Percentiles rank a stretch among this genome's conserved stretches.
phyloP scores from a whole-genome alignment of 1,139 yeast species.

The Geotrichum reessii region DNA sequence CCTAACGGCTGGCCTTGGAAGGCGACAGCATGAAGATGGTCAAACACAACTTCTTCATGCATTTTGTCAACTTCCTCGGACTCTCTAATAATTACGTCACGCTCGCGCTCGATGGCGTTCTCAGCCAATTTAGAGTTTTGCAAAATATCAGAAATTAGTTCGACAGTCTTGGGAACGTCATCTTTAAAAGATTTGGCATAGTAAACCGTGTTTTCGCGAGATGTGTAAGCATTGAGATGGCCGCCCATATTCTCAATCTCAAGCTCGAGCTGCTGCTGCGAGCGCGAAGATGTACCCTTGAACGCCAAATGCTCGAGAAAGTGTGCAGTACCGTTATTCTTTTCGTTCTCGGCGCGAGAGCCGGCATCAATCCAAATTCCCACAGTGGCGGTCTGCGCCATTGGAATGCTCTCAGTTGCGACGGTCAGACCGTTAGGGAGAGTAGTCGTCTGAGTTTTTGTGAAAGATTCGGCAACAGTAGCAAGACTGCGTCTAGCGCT shows the following conservation, averaged over 20 bases:
- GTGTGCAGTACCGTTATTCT: slow-evolving; percentile 92
- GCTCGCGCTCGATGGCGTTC: slow-evolving; percentile 85
- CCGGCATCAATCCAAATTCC: slow-evolving; percentile 99
- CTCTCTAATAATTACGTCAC: slow-evolving; percentile 93
- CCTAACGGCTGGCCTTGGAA: slow-evolving; percentile 90
- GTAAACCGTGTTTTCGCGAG: slow-evolving; percentile 94
- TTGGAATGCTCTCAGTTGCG: slow-evolving; percentile 84
- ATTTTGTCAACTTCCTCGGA: slow-evolving; percentile 96
- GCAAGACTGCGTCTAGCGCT: slow-evolving; percentile 25
- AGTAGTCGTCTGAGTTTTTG: slow-evolving; percentile 54
- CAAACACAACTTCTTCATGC: slow-evolving; percentile 97
- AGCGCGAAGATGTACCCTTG: slow-evolving; percentile 80
- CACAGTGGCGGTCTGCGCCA: slow-evolving; percentile 90
- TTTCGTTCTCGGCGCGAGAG: slow-evolving; percentile 85
- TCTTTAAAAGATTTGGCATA: slow-evolving; percentile 81
- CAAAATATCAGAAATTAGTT: slow-evolving; percentile 80
- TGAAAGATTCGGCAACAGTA: slow-evolving; percentile 28
- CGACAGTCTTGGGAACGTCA: slow-evolving; percentile 82
- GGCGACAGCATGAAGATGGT: slow-evolving; percentile 89
- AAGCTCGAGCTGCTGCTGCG: slow-evolving; percentile 80
- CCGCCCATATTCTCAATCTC: slow-evolving; percentile 96
- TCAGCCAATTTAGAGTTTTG: slow-evolving; percentile 80
- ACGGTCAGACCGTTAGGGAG: slow-evolving; percentile 85
- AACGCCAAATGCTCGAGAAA: slow-evolving; percentile 93
- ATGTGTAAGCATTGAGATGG: slow-evolving; percentile 93